Evolutionary conservation across 2,329 filamentous ascomycete species (phyloP), one percentile per base, ranked within the genome.

Genomic region (Alternaria gaisen): DNA sequence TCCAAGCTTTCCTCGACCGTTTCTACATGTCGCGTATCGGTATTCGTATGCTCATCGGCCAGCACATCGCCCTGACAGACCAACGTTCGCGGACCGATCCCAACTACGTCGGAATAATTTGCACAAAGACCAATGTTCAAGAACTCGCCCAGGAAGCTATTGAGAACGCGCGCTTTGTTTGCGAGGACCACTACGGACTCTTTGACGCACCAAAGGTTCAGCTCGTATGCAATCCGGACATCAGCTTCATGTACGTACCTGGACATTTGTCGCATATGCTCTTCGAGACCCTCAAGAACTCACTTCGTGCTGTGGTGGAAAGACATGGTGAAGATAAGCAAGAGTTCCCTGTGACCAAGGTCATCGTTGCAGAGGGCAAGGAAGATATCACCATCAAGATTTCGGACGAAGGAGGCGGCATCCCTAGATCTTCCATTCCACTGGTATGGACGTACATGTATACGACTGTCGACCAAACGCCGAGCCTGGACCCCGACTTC

Each of bases 381-480:
- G 95, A 99, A 81, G 95, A 99, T 75, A 99, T 99, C 73, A 99
- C 95, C 5, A 97, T 99, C 83, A 99, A 99, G 82, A 91, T 99
- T 71, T 92, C 91, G 5, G 95, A 99, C 78, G 95, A 99, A 81
- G 95, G 95, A 60, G 95, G 95, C 66, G 95, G 95, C 64, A 98
- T 99, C 54, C 93, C 95, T 0, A 85, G 95, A 72, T 96, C 91
- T 72, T 88, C 93, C 53, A 98, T 99, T 66, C 95, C 95, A 5
- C 86, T 99, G 14, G 95, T 98, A n/a, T 99, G 95, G 95, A 99
- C 95, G 12, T 99, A 99, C 80, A 99, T 98, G 95, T 99, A 99
- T 80, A 99, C 95, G 36, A 99, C 95, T 2, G 95, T 99, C 66
- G 95, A 98, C 79, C 89, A 94, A 71, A 98, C 95, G 22, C 95